phyloP scores from a whole-genome alignment of 2,329 filamentous ascomycete species.

The Botrytis aclada region DNA sequence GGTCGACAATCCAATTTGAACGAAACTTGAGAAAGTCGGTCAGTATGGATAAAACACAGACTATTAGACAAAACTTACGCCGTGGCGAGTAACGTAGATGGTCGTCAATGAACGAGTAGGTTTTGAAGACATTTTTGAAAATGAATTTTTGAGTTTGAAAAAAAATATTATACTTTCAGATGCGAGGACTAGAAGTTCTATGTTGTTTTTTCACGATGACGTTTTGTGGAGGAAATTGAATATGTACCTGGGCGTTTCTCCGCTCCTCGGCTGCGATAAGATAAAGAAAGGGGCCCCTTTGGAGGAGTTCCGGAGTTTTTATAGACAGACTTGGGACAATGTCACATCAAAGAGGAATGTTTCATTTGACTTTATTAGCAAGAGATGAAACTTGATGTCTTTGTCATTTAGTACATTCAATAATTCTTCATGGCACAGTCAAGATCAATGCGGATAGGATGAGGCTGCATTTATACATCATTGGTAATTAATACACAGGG shows the following conservation, averaged over 20 bases:
- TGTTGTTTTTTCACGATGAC: slow-evolving; percentile 15
- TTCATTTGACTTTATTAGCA: neutral
- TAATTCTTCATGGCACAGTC: neutral
- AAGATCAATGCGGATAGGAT: neutral
- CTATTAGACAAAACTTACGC: slow-evolving; percentile 51
- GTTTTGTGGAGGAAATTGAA: slow-evolving; percentile 8
- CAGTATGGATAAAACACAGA: slow-evolving; percentile 22
- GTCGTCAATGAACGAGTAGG: slow-evolving; percentile 18
- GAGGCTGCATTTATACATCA: neutral
- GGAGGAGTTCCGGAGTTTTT: slow-evolving; percentile 28
- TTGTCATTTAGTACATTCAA: slow-evolving; percentile 2
- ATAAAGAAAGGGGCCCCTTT: slow-evolving; percentile 4
- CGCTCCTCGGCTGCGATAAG: slow-evolving; percentile 18
- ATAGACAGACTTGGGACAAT: neutral
- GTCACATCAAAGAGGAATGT: neutral
- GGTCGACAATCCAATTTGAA: slow-evolving; percentile 83
- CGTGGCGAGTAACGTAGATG: slow-evolving; percentile 75
- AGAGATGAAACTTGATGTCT: neutral
- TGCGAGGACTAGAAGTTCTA: neutral
- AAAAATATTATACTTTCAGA: slow-evolving; percentile 40
- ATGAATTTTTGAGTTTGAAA: neutral
- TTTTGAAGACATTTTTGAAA: slow-evolving; percentile 9
- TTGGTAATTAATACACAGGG: neutral
- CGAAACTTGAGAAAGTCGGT: slow-evolving; percentile 63
- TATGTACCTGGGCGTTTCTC: slow-evolving; percentile 7